These are phyloP conservation scores for Podospora pseudopauciseta DNA, from an alignment of 495 filamentous ascomycete species.

Conservation along the genomic window DNA sequence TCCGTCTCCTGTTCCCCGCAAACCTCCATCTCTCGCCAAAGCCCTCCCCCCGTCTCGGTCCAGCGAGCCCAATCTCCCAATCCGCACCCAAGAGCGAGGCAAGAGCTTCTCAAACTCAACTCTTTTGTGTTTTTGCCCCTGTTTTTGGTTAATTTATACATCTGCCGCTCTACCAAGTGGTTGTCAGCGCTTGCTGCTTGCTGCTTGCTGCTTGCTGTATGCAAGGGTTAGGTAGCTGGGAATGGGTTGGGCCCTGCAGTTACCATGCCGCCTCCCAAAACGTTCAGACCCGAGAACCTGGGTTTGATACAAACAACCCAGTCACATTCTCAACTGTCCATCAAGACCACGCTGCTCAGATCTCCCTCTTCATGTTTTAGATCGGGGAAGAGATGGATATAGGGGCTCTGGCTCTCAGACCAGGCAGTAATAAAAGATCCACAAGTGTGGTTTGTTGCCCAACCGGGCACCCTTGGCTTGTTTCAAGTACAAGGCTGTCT, in stretches of 20 bases:
- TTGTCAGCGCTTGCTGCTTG: not conserved
- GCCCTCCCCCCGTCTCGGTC: not conserved
- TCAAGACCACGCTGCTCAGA: not conserved
- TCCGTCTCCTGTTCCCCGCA: conserved; percentile 18
- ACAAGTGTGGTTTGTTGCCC: conserved; percentile 6
- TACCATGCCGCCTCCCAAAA: not conserved
- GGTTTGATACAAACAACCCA: not conserved
- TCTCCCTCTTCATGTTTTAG: not conserved
- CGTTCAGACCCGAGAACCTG: not conserved
- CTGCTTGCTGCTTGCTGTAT: not conserved
- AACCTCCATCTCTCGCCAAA: conserved; percentile 4
- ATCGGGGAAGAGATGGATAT: not conserved
- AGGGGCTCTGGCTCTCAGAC: not conserved
- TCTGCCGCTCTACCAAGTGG: not conserved
- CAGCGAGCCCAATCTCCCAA: conserved; percentile 2
- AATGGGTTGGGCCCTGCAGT: not conserved
- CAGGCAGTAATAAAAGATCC: not conserved
- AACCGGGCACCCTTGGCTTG: conserved; percentile 10
- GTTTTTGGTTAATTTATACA: not conserved
- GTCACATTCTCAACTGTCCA: not conserved
- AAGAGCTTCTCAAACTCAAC: conserved; percentile 11
- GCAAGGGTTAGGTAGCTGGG: not conserved
- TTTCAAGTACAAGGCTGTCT: conserved; percentile 1
- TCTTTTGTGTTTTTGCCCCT: not conserved
- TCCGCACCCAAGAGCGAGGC: conserved; percentile 16